A percentile compares a stretch with the other conserved stretches of the same genome.
phyloP scores from a whole-genome alignment of 2,329 filamentous ascomycete genomes.

The Phyllosticta paracitricarpa region DNA sequence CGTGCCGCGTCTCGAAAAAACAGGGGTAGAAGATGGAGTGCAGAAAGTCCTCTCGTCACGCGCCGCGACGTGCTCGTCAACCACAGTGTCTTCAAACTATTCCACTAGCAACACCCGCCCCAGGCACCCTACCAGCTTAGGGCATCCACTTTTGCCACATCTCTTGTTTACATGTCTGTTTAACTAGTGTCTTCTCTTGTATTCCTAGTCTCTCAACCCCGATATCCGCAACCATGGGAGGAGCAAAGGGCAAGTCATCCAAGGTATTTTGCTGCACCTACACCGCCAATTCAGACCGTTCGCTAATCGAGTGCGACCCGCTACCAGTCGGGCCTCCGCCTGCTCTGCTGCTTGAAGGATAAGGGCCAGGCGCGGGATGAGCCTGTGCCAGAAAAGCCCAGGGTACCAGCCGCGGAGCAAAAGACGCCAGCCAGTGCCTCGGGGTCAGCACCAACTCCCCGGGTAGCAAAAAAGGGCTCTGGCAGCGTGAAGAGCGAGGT shows the following conservation, averaged over 20 bases:
- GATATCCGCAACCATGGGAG: neutral
- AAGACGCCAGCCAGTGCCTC: neutral
- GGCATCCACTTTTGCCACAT: neutral
- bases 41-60: neutral
- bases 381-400: neutral
- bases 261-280: neutral
- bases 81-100: neutral
- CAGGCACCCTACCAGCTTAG: neutral
- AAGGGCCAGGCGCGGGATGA: neutral
- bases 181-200: neutral
- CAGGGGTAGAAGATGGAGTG: neutral
- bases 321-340: neutral
- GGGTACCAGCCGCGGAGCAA: neutral
- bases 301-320: neutral
- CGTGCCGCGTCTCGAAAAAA: neutral
- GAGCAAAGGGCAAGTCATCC: neutral
- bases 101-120: neutral
- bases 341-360: neutral
- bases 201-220: neutral
- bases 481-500: neutral
- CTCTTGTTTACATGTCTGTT: neutral
- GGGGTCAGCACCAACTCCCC: neutral
- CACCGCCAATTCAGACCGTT: neutral
- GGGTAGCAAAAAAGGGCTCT: neutral
- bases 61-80: neutral